A percentile compares a stretch with the other conserved stretches of the same genome.
Conservation (phyloP, 768 basidiomycete genomes). For the Suillus subalutaceus region DNA sequence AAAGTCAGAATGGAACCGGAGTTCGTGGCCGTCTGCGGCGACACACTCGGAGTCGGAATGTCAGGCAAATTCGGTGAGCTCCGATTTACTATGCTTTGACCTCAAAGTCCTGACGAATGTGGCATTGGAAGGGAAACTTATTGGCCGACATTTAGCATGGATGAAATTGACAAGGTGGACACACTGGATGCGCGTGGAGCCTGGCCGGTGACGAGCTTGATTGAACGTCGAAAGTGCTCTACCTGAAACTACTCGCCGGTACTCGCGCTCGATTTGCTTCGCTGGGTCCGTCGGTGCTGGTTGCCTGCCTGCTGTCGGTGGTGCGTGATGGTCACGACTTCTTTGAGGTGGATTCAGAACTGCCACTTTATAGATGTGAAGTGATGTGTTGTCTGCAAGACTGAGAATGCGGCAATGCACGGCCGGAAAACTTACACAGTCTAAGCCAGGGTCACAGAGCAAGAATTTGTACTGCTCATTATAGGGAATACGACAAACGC, state of each 20-base stretch:
- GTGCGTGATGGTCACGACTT: background rate
- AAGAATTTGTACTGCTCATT: background rate
- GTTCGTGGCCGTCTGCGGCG: conserved; percentile 51
- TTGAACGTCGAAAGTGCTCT: background rate
- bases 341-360: background rate
- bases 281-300: conserved; percentile 60
- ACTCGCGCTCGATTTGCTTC: conserved; percentile 73
- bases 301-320: background rate
- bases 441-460: background rate
- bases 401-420: background rate
- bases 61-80: conserved; percentile 1
- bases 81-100: conserved; percentile 37
- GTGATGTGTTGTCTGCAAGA: background rate
- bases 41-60: background rate
- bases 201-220: conserved; percentile 32
- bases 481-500: background rate
- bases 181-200: conserved; percentile 45
- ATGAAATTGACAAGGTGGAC: conserved; percentile 75
- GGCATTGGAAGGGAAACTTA: conserved; percentile 87
- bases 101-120: conserved; percentile 86
- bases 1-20: conserved; percentile 85
- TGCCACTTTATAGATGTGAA: background rate
- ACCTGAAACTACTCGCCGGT: conserved; percentile 47
- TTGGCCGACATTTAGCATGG: conserved; percentile 88
- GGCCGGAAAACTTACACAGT: background rate